Evolutionary conservation across 306 rosid species (phyloP).

Genomic region (Sphenostylis stenocarpa): DNA sequence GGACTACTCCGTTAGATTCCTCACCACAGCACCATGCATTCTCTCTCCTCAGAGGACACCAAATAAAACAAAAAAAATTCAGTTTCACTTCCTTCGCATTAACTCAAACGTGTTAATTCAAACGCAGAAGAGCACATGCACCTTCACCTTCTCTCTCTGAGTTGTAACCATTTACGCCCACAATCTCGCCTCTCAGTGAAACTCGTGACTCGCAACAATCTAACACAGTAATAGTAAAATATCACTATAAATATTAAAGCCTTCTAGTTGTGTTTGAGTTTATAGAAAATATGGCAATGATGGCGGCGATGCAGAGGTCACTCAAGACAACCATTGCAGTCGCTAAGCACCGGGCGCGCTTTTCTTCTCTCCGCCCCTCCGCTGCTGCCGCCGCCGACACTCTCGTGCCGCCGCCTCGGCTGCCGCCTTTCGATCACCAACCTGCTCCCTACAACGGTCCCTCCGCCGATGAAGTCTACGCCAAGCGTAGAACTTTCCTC

Average conservation of each 20-base stretch:
- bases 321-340: conserved; percentile 49
- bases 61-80: neutral
- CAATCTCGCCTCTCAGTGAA: neutral
- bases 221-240: no score
- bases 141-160: neutral
- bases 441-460: conserved; percentile 75
- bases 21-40: neutral
- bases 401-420: conserved; percentile 29
- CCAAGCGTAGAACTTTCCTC: conserved; percentile 73
- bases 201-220: neutral
- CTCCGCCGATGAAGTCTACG: conserved; percentile 60
- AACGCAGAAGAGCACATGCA: neutral
- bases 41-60: neutral
- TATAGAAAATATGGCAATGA: neutral
- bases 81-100: neutral
- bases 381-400: conserved; percentile 8
- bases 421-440: conserved; percentile 71
- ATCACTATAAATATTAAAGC: no score
- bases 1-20: neutral
- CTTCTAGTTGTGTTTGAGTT: neutral
- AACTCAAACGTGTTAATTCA: no score
- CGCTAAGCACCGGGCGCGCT: neutral
- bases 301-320: conserved; percentile 55
- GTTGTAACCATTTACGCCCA: neutral
- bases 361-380: conserved; percentile 33